A percentile compares a stretch with the other conserved stretches of the same genome.
These are phyloP conservation scores for Apiospora saccharicola DNA, from an alignment of 2,329 filamentous ascomycete species.

Conservation along the genomic window DNA sequence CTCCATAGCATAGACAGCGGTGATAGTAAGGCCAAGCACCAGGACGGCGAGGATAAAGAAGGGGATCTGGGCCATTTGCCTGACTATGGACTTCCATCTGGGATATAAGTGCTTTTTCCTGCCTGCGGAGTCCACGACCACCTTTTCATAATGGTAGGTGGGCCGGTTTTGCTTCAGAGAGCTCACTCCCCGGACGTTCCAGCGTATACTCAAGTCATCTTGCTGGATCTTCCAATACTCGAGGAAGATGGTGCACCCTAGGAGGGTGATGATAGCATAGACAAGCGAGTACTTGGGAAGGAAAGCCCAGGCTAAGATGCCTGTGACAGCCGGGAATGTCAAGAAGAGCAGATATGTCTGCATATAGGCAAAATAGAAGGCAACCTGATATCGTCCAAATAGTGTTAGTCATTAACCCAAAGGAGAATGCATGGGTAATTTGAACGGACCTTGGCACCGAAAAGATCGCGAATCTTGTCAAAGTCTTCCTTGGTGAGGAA, in stretches of 20 bases:
- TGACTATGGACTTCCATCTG: constrained; percentile 66
- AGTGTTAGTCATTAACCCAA: background rate
- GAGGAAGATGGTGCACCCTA: constrained; percentile 78
- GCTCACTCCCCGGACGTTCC: constrained; percentile 75
- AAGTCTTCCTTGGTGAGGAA: constrained; percentile 59
- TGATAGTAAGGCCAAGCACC: constrained; percentile 71
- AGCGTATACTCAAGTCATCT: constrained; percentile 73
- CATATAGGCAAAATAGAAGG: constrained; percentile 85
- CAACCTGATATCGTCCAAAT: constrained; percentile 56
- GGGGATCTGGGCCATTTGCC: constrained; percentile 74
- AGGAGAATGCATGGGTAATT: constrained; percentile 67
- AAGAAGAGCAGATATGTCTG: constrained; percentile 79
- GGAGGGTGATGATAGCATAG: constrained; percentile 70
- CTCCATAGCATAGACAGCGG: constrained; percentile 75
- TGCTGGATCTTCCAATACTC: constrained; percentile 85
- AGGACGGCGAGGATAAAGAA: constrained; percentile 68
- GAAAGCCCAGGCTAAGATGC: constrained; percentile 72
- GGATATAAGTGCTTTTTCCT: constrained; percentile 69
- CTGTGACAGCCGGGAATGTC: constrained; percentile 72
- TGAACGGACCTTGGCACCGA: constrained; percentile 64
- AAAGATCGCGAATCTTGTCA: constrained; percentile 67
- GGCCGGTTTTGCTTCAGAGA: constrained; percentile 70
- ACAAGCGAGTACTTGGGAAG: constrained; percentile 71
- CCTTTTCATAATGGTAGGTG: constrained; percentile 70
- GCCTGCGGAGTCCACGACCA: constrained; percentile 68